Percentiles rank a stretch among this genome's conserved stretches.
These are phyloP conservation scores for Leccinum imitatum DNA, from an alignment of 768 basidiomycete genomes.

Conservation along the genomic window DNA sequence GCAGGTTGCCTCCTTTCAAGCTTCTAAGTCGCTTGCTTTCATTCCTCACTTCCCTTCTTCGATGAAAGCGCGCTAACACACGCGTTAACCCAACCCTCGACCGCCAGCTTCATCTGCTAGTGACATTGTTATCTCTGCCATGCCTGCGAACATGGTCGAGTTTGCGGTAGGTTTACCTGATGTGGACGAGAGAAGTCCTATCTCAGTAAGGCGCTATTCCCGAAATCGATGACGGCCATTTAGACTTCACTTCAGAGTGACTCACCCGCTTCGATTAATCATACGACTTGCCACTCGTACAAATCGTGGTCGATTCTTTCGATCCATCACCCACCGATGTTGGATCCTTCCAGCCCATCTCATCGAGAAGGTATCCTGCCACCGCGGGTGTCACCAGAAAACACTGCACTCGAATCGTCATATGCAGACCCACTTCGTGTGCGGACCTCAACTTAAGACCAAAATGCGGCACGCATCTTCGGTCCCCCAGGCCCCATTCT, in stretches of 20 bases:
- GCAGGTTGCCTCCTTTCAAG: background rate
- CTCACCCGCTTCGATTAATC: background rate
- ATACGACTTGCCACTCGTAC: background rate
- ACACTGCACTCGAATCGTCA: background rate
- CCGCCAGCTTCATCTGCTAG: background rate
- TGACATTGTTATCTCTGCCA: background rate
- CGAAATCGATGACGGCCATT: background rate
- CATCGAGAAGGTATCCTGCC: background rate
- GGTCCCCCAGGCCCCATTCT: too few species aligned
- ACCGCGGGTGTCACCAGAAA: background rate
- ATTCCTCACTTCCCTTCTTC: constrained; percentile 5
- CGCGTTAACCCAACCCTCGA: background rate
- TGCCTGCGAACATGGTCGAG: background rate
- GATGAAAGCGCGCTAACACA: background rate
- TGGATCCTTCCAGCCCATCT: background rate
- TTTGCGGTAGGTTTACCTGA: background rate
- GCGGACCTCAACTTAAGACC: background rate
- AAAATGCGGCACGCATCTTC: too few species aligned
- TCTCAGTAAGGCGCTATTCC: background rate
- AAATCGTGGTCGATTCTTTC: background rate
- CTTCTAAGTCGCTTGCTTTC: constrained; percentile 4
- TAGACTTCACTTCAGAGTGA: background rate
- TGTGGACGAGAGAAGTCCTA: background rate
- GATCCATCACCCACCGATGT: background rate
- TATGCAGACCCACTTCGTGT: background rate